Evolutionary conservation across 2,329 filamentous ascomycete genomes (phyloP).

Genomic region (Sporothrix phasma): DNA sequence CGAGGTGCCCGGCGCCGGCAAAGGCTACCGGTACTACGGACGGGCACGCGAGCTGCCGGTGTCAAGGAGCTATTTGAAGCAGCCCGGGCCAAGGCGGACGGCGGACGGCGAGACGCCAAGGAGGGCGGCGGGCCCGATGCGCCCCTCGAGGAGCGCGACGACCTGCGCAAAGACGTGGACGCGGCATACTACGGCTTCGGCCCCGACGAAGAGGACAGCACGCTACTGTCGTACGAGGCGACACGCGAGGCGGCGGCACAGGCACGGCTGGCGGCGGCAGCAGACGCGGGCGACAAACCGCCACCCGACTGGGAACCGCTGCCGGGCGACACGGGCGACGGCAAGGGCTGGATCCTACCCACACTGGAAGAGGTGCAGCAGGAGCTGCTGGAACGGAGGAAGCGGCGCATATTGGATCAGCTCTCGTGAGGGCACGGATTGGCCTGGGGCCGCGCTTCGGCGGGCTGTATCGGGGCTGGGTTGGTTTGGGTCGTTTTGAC

Average conservation of each 20-base stretch:
- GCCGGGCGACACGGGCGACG: slow-evolving; percentile 79
- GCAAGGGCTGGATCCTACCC: slow-evolving; percentile 71
- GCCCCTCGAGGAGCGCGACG: slow-evolving; percentile 56
- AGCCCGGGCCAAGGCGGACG: slow-evolving; percentile 39
- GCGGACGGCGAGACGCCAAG: slow-evolving; percentile 24
- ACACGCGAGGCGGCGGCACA: slow-evolving; percentile 74
- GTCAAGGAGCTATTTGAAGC: slow-evolving; percentile 95
- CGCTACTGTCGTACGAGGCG: slow-evolving; percentile 68
- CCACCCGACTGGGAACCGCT: slow-evolving; percentile 72
- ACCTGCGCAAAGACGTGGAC: slow-evolving; percentile 69
- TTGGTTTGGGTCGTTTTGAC: background rate
- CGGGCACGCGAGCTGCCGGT: slow-evolving; percentile 72
- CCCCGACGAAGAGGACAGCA: slow-evolving; percentile 80
- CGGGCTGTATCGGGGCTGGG: background rate
- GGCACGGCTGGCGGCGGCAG: slow-evolving; percentile 53
- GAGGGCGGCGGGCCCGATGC: slow-evolving; percentile 18
- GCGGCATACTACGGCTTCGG: slow-evolving; percentile 95
- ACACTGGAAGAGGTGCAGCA: slow-evolving; percentile 88
- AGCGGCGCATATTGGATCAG: slow-evolving; percentile 76
- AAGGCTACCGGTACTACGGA: slow-evolving; percentile 80
- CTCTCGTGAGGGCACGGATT: slow-evolving; percentile 2
- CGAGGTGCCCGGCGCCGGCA: slow-evolving; percentile 63
- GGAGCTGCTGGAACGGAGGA: slow-evolving; percentile 78
- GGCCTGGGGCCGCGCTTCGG: too few species aligned
- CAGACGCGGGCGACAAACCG: slow-evolving; percentile 34